Percentiles rank a stretch among this genome's conserved stretches.
Evolutionary conservation across 73 alveolate species (phyloP).

Genomic region (Tetrahymena borealis): DNA sequence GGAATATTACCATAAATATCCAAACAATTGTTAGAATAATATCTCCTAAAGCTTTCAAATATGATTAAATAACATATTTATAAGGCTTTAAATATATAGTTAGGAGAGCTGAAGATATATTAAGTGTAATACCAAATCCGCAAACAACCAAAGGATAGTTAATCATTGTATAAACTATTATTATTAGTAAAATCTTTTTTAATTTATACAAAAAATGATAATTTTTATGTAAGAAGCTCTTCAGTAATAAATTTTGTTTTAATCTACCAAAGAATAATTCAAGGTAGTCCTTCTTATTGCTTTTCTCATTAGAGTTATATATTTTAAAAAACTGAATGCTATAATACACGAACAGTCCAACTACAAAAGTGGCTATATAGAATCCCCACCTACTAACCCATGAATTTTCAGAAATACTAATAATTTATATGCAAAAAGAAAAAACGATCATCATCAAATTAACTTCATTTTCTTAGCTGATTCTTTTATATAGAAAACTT

Average conservation of each 20-base stretch:
- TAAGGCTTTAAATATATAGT: not conserved
- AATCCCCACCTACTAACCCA: not conserved
- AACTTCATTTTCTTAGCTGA: not conserved
- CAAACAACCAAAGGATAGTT: not conserved
- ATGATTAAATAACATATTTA: not conserved
- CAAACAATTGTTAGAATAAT: not conserved
- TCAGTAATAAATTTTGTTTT: no score
- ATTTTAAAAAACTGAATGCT: not conserved
- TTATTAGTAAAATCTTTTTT: not conserved
- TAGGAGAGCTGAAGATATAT: not conserved
- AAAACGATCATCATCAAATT: not conserved
- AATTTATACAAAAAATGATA: not conserved
- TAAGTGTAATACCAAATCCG: not conserved
- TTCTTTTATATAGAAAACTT: not conserved
- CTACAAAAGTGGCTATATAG: not conserved
- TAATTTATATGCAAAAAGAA: not conserved
- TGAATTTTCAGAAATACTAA: not conserved
- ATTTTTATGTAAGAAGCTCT: not conserved
- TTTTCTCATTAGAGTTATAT: not conserved
- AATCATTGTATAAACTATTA: not conserved
- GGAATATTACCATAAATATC: not conserved
- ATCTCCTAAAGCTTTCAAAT: not conserved
- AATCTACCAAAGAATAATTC: not conserved
- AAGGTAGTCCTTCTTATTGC: not conserved
- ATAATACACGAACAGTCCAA: not conserved